Conservation (phyloP, 805 yeast species). For the Myxozyma nipponensis region DNA sequence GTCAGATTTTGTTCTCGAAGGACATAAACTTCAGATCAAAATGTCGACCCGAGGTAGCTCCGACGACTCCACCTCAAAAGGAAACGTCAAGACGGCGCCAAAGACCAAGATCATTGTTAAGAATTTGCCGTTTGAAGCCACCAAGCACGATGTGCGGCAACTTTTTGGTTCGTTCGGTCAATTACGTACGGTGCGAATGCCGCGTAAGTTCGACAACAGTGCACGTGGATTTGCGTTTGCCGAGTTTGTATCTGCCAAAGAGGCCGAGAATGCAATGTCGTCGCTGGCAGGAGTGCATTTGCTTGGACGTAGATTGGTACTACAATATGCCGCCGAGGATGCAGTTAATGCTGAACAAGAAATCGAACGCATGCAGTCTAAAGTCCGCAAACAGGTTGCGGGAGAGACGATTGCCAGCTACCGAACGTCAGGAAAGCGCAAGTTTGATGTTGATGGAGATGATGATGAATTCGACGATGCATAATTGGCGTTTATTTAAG, state of each 20-base stretch:
- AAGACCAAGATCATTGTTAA: conserved; percentile 78
- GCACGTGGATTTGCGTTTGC: conserved; percentile 98
- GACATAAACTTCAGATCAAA: conserved; percentile 86
- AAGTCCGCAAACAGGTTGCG: conserved; percentile 75
- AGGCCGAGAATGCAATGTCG: conserved; percentile 91
- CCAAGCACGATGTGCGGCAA: conserved; percentile 88
- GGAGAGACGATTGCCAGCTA: conserved; percentile 66
- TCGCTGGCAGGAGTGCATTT: conserved; percentile 94
- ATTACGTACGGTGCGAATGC: conserved; percentile 89
- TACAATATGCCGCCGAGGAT: conserved; percentile 86
- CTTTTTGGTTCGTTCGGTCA: conserved; percentile 93
- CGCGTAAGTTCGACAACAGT: conserved; percentile 89
- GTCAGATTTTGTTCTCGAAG: conserved; percentile 78
- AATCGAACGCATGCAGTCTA: conserved; percentile 82
- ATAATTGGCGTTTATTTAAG: conserved; percentile 1
- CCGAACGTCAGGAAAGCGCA: conserved; percentile 66
- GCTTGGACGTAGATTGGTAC: conserved; percentile 87
- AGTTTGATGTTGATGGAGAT: conserved; percentile 57
- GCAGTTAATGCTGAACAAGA: conserved; percentile 83
- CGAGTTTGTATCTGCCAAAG: conserved; percentile 76
- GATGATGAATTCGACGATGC: conserved; percentile 34
- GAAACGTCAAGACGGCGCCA: conserved; percentile 29
- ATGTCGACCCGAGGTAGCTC: conserved; percentile 66
- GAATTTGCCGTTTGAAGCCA: conserved; percentile 95
- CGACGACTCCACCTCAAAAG: conserved; percentile 28